These are phyloP conservation scores for Sporothrix brasiliensis DNA, from an alignment of 2,329 filamentous ascomycete genomes.

Conservation along the genomic window DNA sequence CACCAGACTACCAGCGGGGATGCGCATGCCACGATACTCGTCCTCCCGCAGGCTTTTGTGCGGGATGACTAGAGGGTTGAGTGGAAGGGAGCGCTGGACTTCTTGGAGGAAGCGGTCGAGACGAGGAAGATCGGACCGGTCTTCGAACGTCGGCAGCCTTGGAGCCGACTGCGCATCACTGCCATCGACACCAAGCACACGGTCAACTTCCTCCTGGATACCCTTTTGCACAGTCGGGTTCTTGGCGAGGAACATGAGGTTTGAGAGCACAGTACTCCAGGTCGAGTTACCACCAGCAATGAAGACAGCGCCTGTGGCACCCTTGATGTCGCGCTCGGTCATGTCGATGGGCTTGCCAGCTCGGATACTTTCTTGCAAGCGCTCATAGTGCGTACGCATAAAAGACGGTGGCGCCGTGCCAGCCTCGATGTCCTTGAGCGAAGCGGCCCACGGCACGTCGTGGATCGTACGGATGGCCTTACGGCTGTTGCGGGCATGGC, in stretches of 20 bases:
- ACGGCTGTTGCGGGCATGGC: conserved; percentile 40
- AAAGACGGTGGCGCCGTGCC: conserved; percentile 42
- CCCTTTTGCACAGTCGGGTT: conserved; percentile 52
- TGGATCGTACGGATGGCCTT: conserved; percentile 48
- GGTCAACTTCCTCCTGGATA: conserved; percentile 52
- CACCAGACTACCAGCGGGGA: conserved; percentile 56
- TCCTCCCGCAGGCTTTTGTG: conserved; percentile 59
- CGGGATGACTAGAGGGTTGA: conserved; percentile 56
- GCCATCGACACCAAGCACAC: conserved; percentile 46
- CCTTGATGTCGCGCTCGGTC: conserved; percentile 52
- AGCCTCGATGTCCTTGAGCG: conserved; percentile 41
- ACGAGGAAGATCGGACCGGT: conserved; percentile 49
- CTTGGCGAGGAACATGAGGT: conserved; percentile 49
- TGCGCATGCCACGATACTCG: conserved; percentile 58
- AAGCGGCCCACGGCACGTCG: conserved; percentile 47
- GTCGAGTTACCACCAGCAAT: conserved; percentile 54
- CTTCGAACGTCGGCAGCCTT: conserved; percentile 52
- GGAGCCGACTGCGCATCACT: neutral
- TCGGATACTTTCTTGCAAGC: conserved; percentile 40
- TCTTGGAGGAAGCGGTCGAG: conserved; percentile 54
- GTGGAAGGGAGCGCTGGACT: conserved; percentile 49
- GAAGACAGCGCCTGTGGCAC: conserved; percentile 53
- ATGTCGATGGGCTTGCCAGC: conserved; percentile 42
- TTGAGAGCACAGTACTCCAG: conserved; percentile 48
- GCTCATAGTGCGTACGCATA: conserved; percentile 41